Percentiles rank a stretch among this genome's conserved stretches.
phyloP scores from a whole-genome alignment of 352 stramenopile species.

The Pythium rhizo-oryzae region DNA sequence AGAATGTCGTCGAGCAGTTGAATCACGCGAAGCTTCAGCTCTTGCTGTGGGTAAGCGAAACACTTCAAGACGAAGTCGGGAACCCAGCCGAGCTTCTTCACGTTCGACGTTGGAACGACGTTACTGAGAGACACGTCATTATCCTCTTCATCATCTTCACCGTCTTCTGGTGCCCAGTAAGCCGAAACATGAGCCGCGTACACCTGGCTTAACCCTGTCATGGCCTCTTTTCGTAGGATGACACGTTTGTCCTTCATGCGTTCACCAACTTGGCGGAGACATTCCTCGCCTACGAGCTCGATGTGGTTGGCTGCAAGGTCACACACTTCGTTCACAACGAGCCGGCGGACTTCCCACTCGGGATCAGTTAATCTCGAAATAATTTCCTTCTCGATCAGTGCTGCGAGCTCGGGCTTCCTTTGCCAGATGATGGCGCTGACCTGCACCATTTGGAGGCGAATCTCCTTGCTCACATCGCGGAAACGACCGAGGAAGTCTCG shows the following conservation, averaged over 20 bases:
- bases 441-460: conserved; percentile 85
- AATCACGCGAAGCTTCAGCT: conserved; percentile 80
- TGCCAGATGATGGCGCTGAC: conserved; percentile 74
- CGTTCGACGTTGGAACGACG: conserved; percentile 36
- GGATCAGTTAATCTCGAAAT: conserved; percentile 69
- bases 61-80: conserved; percentile 86
- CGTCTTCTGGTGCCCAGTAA: conserved; percentile 43
- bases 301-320: conserved; percentile 78
- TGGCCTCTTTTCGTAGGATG: conserved; percentile 79
- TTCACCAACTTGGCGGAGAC: conserved; percentile 74
- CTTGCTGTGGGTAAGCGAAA: conserved; percentile 84
- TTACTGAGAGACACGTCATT: conserved; percentile 26
- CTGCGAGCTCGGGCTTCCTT: conserved; percentile 58
- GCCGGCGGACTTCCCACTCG: conserved; percentile 82
- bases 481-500: conserved; percentile 87
- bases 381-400: conserved; percentile 75
- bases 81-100: conserved; percentile 83
- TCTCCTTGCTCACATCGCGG: conserved; percentile 85
- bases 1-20: conserved; percentile 87
- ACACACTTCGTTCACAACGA: conserved; percentile 80
- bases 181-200: conserved; percentile 73
- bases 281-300: conserved; percentile 64
- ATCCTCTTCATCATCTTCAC: conserved; percentile 28
- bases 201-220: conserved; percentile 87
- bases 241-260: conserved; percentile 91